A percentile compares a stretch with the other conserved stretches of the same genome.
Conservation (phyloP, 352 stramenopile species). For the Blastocystis sp. region DNA sequence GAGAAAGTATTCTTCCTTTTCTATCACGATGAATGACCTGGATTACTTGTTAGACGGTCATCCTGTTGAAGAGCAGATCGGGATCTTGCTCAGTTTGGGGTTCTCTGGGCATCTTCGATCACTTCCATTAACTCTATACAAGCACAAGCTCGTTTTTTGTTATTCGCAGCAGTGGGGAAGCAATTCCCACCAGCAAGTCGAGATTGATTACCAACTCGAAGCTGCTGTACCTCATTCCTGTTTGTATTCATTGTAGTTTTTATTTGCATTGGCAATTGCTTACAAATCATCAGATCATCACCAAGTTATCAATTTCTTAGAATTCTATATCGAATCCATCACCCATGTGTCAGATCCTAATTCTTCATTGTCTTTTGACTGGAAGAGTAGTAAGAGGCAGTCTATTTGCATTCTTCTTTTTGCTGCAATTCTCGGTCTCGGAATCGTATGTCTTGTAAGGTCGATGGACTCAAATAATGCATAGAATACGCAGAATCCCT, state of each 20-base stretch:
- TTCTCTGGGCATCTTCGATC: not conserved
- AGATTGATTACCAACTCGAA: not conserved
- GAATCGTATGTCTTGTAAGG: not conserved
- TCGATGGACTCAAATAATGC: not conserved
- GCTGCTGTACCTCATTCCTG: not conserved
- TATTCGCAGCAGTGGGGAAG: not conserved
- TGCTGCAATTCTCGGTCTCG: slow-evolving; percentile 7
- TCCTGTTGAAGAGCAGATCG: not conserved
- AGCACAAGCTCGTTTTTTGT: not conserved
- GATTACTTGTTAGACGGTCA: not conserved
- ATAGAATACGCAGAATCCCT: not conserved
- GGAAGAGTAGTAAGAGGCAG: not conserved
- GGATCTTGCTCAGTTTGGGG: not conserved
- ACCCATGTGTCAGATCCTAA: not conserved
- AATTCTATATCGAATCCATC: not conserved
- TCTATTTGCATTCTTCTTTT: slow-evolving; percentile 1
- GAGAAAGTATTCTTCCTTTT: not conserved
- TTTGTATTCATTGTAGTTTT: not conserved
- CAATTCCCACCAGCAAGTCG: not conserved
- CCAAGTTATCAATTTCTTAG: not conserved
- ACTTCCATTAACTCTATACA: not conserved
- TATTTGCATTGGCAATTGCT: not conserved
- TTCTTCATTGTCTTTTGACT: not conserved
- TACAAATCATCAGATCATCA: not conserved
- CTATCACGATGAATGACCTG: not conserved